Conservation (phyloP, 192 early-diverging fungal species). For the Coemansia aciculifera region DNA sequence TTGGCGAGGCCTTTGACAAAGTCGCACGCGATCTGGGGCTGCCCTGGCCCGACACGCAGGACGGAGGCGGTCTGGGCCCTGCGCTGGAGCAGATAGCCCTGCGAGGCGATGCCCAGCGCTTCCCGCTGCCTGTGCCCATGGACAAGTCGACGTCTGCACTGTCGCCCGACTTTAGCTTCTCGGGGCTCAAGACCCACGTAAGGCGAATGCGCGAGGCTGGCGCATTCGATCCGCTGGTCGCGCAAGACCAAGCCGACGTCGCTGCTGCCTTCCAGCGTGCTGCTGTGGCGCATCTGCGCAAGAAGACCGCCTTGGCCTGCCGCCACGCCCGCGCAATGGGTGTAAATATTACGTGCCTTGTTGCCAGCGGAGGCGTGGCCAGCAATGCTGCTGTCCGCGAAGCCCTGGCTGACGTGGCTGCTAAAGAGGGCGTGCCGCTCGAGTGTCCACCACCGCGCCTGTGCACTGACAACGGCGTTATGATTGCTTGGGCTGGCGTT, state of each 20-base stretch:
- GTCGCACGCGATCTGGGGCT: constrained; percentile 65
- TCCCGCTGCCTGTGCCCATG: constrained; percentile 63
- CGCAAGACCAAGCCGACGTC: constrained; percentile 58
- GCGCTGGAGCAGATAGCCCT: constrained; percentile 66
- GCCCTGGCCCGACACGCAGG: constrained; percentile 63
- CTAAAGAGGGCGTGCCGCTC: constrained; percentile 51
- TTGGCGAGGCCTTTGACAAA: constrained; percentile 81
- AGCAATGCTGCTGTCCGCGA: constrained; percentile 64
- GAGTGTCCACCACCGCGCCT: constrained; percentile 73
- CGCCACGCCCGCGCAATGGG: constrained; percentile 45
- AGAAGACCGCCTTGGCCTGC: constrained; percentile 62
- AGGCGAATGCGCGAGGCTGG: constrained; percentile 46
- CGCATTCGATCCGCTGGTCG: constrained; percentile 19
- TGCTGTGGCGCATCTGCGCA: constrained; percentile 60
- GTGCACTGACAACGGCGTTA: constrained; percentile 82
- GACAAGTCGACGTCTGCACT: constrained; percentile 53
- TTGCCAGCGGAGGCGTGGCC: constrained; percentile 79
- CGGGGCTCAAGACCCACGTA: constrained; percentile 72
- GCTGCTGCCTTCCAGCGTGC: constrained; percentile 73
- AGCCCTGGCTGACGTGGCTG: constrained; percentile 47
- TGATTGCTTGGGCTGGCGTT: constrained; percentile 84
- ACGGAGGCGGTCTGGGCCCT: constrained; percentile 67
- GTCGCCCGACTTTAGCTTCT: constrained; percentile 70
- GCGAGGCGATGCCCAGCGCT: constrained; percentile 54
- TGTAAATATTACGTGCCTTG: constrained; percentile 54